phyloP scores from a whole-genome alignment of 2,329 filamentous ascomycete genomes.

The Pseudogymnoascus sp. region DNA sequence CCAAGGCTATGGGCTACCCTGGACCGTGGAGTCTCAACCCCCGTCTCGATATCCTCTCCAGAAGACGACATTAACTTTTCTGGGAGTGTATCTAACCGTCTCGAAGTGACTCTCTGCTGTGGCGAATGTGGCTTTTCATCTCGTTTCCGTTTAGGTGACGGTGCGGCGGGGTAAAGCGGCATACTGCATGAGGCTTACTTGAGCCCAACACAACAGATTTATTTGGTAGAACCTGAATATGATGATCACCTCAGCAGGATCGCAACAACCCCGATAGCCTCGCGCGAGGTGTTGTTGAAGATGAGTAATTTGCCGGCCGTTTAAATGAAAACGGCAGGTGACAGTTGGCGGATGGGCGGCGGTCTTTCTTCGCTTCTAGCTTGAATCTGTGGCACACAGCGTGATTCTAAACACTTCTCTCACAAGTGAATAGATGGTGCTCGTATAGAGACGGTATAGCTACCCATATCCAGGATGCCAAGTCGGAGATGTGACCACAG shows the following conservation, averaged over 20 bases:
- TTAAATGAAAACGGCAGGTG: conserved; percentile 9
- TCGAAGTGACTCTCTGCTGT: neutral
- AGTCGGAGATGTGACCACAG: neutral
- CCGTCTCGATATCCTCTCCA: neutral
- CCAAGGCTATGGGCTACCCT: conserved; percentile 28
- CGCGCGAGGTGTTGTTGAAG: conserved; percentile 5
- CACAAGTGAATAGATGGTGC: neutral
- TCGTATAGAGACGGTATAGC: neutral
- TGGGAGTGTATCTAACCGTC: neutral
- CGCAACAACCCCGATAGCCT: neutral
- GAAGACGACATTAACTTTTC: neutral
- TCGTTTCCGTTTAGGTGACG: conserved; percentile 9
- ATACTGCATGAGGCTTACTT: conserved; percentile 7
- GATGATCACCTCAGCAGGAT: neutral
- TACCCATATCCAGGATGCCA: neutral
- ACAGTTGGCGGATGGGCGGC: neutral
- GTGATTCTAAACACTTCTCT: neutral
- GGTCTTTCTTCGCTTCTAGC: neutral
- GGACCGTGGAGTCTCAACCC: conserved; percentile 20
- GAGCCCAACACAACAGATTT: neutral
- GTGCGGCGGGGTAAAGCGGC: conserved; percentile 5
- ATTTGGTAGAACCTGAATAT: neutral
- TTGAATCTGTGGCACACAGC: neutral
- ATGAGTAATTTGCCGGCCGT: neutral
- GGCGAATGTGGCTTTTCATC: conserved; percentile 7